Evolutionary conservation across 352 stramenopile species (phyloP).

Genomic region (Pythium brachiatum): DNA sequence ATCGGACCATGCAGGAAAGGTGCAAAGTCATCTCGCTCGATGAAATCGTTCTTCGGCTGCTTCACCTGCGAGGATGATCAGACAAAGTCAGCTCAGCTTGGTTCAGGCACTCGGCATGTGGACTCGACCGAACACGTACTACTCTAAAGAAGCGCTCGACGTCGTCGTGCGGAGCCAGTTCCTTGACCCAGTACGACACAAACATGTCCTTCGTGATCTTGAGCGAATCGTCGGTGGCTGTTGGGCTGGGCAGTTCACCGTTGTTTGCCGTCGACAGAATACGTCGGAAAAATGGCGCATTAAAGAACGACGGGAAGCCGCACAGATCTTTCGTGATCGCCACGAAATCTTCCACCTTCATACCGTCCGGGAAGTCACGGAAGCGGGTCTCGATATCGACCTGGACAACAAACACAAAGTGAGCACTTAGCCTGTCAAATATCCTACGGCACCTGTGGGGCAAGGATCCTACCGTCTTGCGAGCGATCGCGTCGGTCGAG

Average conservation of each 20-base stretch:
- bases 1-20: conserved; percentile 93
- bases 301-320: conserved; percentile 98
- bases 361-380: conserved; percentile 71
- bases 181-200: conserved; percentile 90
- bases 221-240: conserved; percentile 29
- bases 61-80: conserved; percentile 90
- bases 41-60: conserved; percentile 87
- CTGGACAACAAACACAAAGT: conserved; percentile 11
- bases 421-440: background rate
- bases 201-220: conserved; percentile 89
- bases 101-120: too few species aligned
- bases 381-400: conserved; percentile 79
- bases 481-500: conserved; percentile 59
- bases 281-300: conserved; percentile 93
- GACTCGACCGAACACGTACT: conserved; percentile 37
- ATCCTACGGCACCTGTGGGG: background rate
- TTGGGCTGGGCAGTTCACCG: conserved; percentile 16
- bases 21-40: conserved; percentile 96
- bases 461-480: conserved; percentile 41
- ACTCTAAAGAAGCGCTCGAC: conserved; percentile 98
- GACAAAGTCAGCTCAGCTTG: too few species aligned
- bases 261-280: conserved; percentile 56
- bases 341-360: conserved; percentile 89
- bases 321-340: conserved; percentile 97
- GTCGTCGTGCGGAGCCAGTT: conserved; percentile 95